phyloP scores from a whole-genome alignment of 345 rosid species.

The Aegle marmelos region DNA sequence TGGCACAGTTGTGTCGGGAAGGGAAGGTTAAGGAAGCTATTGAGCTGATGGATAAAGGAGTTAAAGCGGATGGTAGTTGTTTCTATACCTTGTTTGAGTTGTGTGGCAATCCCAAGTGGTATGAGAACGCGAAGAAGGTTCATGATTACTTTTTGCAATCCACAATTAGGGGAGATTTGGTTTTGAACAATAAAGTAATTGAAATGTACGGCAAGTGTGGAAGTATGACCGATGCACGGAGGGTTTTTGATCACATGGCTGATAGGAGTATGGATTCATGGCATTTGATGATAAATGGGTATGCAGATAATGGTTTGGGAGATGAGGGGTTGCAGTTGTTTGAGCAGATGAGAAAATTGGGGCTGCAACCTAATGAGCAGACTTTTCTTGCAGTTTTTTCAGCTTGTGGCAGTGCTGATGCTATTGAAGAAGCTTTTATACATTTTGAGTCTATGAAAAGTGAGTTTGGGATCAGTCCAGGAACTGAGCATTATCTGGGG shows the following conservation, averaged over 20 bases:
- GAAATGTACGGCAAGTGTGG: constrained; percentile 58
- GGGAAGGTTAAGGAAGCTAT: constrained; percentile 61
- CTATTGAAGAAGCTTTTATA: constrained; percentile 64
- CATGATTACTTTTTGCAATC: constrained; percentile 72
- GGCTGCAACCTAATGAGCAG: constrained; percentile 49
- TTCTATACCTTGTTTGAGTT: constrained; percentile 46
- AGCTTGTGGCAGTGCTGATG: constrained; percentile 66
- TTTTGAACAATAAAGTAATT: constrained; percentile 52
- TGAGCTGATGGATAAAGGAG: constrained; percentile 61
- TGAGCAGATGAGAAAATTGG: constrained; percentile 54
- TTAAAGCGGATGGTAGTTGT: constrained; percentile 50
- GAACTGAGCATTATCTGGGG: constrained; percentile 51
- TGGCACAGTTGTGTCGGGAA: constrained; percentile 42
- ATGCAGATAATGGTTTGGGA: constrained; percentile 59
- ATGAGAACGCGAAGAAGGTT: constrained; percentile 72
- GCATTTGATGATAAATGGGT: constrained; percentile 67
- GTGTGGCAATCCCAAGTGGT: constrained; percentile 39
- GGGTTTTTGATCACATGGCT: constrained; percentile 76
- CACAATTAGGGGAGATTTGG: constrained; percentile 47
- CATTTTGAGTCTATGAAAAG: constrained; percentile 60
- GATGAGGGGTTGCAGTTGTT: constrained; percentile 73
- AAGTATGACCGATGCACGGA: constrained; percentile 59
- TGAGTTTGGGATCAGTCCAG: constrained; percentile 49
- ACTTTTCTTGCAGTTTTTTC: constrained; percentile 55
- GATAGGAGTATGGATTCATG: constrained; percentile 66